Conservation (phyloP, 164 flowering plant species). For the Macadamia integrifolia region DNA sequence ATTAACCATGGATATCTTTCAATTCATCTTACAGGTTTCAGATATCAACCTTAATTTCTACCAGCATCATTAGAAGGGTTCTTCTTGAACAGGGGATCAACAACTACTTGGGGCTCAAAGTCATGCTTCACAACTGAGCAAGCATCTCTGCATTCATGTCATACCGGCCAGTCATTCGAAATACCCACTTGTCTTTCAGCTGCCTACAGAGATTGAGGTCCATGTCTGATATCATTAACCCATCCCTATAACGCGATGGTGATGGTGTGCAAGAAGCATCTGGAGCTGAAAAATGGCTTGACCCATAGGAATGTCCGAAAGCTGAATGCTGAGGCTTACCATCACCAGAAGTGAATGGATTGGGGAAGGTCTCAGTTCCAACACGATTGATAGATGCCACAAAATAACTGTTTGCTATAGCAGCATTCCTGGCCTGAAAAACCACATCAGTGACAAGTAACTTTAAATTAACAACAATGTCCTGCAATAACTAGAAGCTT, state of each 20-base stretch:
- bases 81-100: slow-evolving; percentile 41
- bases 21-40: too few relatives aligned
- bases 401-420: too few relatives aligned
- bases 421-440: too few relatives aligned
- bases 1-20: too few relatives aligned
- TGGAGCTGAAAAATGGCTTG: slow-evolving; percentile 11
- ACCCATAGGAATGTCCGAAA: slow-evolving; percentile 95
- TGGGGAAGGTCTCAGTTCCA: slow-evolving; percentile 16
- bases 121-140: slow-evolving; percentile 57
- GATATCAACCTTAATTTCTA: too few relatives aligned
- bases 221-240: slow-evolving; percentile 85
- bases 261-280: too few relatives aligned
- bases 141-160: slow-evolving; percentile 50
- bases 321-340: slow-evolving; percentile 85
- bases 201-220: slow-evolving; percentile 95
- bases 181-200: slow-evolving; percentile 96
- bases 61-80: too few relatives aligned
- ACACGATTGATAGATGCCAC: too few relatives aligned
- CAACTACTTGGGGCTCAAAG: slow-evolving; percentile 78
- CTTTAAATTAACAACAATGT: too few relatives aligned
- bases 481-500: too few relatives aligned
- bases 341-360: slow-evolving; percentile 95
- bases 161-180: slow-evolving; percentile 50
- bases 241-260: slow-evolving; percentile 36
- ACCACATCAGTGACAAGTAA: too few relatives aligned